phyloP scores from a whole-genome alignment of 306 rosid genomes.

The Coriaria nepalensis region DNA sequence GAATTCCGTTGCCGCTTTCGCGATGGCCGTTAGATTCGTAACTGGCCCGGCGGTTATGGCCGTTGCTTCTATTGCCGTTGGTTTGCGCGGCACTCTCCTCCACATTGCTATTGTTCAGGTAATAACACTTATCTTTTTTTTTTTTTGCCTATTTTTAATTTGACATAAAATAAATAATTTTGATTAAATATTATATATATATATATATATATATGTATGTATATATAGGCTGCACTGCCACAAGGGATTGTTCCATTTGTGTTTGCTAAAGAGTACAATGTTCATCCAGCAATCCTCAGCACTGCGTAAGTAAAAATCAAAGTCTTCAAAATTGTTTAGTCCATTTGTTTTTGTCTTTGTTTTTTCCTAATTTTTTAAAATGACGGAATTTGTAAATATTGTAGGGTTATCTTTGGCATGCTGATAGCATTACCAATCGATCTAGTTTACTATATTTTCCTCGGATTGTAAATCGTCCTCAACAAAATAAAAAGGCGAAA shows the following conservation, averaged over 20 bases:
- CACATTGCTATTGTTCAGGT: conserved; percentile 3
- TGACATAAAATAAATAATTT: too few relatives aligned
- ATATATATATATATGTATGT: too few relatives aligned
- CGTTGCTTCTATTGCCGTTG: conserved; percentile 3
- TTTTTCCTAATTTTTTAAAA: too few relatives aligned
- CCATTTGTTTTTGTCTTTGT: too few relatives aligned
- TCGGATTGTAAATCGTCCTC: conserved; percentile 23
- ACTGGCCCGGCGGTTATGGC: conserved; percentile 5
- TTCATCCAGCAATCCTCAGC: not conserved
- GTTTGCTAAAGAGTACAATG: not conserved
- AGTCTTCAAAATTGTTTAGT: not conserved
- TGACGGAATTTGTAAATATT: not conserved
- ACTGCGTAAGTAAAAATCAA: not conserved
- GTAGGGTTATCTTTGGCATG: conserved; percentile 80
- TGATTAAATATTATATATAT: too few relatives aligned
- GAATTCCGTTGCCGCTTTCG: conserved; percentile 1
- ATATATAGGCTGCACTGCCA: not conserved
- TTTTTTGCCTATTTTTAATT: too few relatives aligned
- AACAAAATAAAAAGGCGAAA: not conserved
- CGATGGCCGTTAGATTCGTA: conserved; percentile 2
- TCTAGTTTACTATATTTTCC: conserved; percentile 55
- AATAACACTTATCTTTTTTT: not conserved
- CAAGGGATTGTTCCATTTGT: not conserved
- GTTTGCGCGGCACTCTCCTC: conserved; percentile 3
- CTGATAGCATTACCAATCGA: conserved; percentile 61